Base-by-base conservation (phyloP, 257 asterid species). In the Solanum rostratum region DNA sequence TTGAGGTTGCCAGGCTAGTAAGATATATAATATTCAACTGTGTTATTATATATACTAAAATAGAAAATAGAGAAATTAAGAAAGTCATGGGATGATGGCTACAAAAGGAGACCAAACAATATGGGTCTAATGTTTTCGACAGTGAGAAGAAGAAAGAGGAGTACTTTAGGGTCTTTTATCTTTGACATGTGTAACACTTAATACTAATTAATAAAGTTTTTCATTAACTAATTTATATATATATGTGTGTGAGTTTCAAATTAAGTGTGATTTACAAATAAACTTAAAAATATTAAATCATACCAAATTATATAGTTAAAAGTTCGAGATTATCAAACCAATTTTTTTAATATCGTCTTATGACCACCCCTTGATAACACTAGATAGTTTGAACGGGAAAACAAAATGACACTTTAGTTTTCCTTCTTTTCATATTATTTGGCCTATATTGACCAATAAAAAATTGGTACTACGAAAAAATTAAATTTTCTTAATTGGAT, bases 61-160 rank as follows among this genome's bases (percentile, higher is more conserved):
- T 10, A 45, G 3, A 55, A 19, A 43, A 18, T 18, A 33, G 74
- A 15, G 22, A 18, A 73, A 63, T 66, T 30, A 66, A 33, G n/a
- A 79, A 59, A 60, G 84, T 65, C 70, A 46, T 6, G n/a, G 19
- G 18, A 59, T 59, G 84, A 62, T 30, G 43, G 84, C 79, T 82
- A 62, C 45, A 24, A 15, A 52, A 6, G 43, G 55, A 66, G 54
- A 45, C 27, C 55, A 33, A 11, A 49, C 87, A 81, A 6, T 74
- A 82, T 89, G 41, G 37, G 86, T 46, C 84, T 83, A 12, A 80
- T 33, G 37, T 80, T 88, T 86, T 88, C 85, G 85, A 83, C 88
- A 29, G 84, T 63, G 66, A 62, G 30, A 29, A 49, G 29, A 71
- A 80, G 82, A 81, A 68, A 84, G 41, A n/a, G 4, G 70, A 19